phyloP scores from a whole-genome alignment of 2,329 filamentous ascomycete genomes.

The Chrysosporium keratinophilum region DNA sequence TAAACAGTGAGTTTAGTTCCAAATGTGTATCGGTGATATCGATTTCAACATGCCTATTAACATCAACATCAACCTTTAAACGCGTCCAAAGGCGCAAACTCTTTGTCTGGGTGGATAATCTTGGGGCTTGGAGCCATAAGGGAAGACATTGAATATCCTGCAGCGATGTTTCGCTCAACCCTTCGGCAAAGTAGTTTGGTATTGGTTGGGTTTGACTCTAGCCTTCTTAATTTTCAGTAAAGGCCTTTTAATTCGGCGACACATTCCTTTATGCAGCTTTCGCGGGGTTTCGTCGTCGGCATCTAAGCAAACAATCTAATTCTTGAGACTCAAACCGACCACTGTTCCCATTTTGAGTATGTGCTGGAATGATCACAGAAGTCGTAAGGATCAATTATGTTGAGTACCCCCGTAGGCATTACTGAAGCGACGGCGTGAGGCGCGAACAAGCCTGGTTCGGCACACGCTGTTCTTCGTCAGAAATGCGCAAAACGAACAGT shows the following conservation, averaged over 20 bases:
- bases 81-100: neutral
- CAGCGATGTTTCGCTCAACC: neutral
- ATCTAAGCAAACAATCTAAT: neutral
- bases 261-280: conserved; percentile 5
- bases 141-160: neutral
- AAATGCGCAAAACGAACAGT: too few species aligned
- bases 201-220: neutral
- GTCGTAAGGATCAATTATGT: too few species aligned
- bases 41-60: conserved; percentile 18
- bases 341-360: neutral
- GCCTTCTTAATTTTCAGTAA: neutral
- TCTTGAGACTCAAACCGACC: neutral
- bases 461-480: too few species aligned
- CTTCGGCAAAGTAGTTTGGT: neutral
- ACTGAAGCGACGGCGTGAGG: too few species aligned
- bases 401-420: too few species aligned
- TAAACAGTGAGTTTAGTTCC: conserved; percentile 6
- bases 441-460: too few species aligned
- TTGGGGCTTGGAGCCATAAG: conserved; percentile 2
- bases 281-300: neutral
- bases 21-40: conserved; percentile 17
- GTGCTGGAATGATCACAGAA: too few species aligned
- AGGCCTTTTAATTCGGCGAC: neutral
- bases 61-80: conserved; percentile 14
- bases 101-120: neutral